Base-by-base conservation (phyloP, 2,329 filamentous ascomycete genomes). In the Claviceps arundinis region DNA sequence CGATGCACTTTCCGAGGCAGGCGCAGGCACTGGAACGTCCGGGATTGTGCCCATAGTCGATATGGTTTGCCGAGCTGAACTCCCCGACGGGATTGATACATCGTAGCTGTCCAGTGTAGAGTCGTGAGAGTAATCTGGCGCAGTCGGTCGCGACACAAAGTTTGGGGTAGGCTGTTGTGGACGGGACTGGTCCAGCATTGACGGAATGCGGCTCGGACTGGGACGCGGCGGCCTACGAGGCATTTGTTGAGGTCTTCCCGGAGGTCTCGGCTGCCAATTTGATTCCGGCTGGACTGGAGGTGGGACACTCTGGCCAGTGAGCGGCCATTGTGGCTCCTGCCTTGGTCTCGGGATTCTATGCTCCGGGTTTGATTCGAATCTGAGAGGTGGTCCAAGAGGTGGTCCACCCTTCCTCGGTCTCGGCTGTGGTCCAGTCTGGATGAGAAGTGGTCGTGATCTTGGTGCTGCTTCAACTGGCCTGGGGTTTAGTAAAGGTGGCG, bases 211-310 rank as follows among this genome's bases (percentile, higher is more conserved):
- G 58, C 78, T 82, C 55, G 71, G 65, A 57, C 78, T 82, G 7
- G 80, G 80, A 40, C 81, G 73, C 11, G 77, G 77, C 9, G 80
- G 81, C 56, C 80, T 71, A 60, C 74, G 76, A 19, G 80, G 80
- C 24, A 77, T 60, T 38, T 64, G 72, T 41, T 72, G 68, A 38
- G 73, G 72, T 55, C 70, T 69, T 46, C 73, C 73, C n/a, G 72
- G 66, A 16, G 76, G 73, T 50, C 76, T 73, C 59, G 71, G 70
- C 56, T 79, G 80, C 19, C 71, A 67, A 50, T 71, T 68, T 17
- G 64, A 51, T 42, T 69, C 65, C 13, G 61, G 50, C 26, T 62
- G 56, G 11, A 58, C 64, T 14, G 62, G 54, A 16, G 68, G 59
- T n/a, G 67, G 59, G 41, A 65, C 59, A 19, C 71, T 60, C 14